Percentiles rank a stretch among this genome's conserved stretches.
Evolutionary conservation across 768 basidiomycete species (phyloP).

Genomic region (Leccinum barrowsii): DNA sequence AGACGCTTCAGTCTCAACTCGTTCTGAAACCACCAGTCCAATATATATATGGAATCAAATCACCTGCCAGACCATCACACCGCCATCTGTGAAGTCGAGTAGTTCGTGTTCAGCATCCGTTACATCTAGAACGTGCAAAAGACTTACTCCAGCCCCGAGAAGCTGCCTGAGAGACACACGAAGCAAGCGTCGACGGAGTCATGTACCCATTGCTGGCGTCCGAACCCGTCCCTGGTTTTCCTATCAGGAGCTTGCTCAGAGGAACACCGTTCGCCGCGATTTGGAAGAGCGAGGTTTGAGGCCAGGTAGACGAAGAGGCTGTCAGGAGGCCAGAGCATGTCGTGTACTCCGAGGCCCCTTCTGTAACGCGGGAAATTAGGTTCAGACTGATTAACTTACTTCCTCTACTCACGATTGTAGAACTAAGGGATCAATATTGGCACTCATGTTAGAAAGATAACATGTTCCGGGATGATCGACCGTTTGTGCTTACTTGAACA

Average conservation of each 20-base stretch:
- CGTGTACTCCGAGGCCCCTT: constrained; percentile 61
- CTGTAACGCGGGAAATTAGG: constrained; percentile 28
- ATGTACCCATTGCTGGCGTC: constrained; percentile 57
- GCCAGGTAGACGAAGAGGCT: constrained; percentile 58
- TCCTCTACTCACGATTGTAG: constrained; percentile 25
- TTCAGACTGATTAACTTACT: not conserved
- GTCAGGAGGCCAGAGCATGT: constrained; percentile 59
- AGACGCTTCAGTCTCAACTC: not conserved
- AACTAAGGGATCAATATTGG: constrained; percentile 12
- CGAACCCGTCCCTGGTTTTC: constrained; percentile 43
- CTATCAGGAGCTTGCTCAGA: constrained; percentile 51
- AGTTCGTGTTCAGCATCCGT: not conserved
- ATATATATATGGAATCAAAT: not conserved
- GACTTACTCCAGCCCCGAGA: constrained; percentile 62
- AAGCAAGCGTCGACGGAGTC: constrained; percentile 48
- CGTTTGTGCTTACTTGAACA: constrained; percentile 32
- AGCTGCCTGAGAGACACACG: constrained; percentile 59
- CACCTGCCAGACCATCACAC: constrained; percentile 45
- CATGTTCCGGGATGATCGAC: not conserved
- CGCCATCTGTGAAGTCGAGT: constrained; percentile 24
- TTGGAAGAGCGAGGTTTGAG: constrained; percentile 54
- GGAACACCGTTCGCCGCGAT: constrained; percentile 45
- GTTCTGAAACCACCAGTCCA: not conserved
- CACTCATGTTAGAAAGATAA: not conserved
- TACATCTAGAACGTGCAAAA: not conserved